Evolutionary conservation across 257 asterid species (phyloP).

Genomic region (Phtheirospermum japonicum): DNA sequence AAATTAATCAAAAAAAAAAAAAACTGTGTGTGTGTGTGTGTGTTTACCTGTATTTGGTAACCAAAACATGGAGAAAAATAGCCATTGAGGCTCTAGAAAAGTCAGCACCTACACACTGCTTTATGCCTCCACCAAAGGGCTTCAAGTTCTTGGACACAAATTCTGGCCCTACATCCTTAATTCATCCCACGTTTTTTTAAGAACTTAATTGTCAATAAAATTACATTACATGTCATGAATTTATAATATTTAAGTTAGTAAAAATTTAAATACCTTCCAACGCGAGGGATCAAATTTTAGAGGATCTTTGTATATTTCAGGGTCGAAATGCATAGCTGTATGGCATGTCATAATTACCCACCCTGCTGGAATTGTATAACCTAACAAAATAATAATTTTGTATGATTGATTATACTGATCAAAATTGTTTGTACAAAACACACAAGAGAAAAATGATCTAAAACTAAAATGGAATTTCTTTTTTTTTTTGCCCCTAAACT

Average conservation of each 20-base stretch:
- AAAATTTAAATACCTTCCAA: constrained; percentile 31
- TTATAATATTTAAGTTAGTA: not conserved
- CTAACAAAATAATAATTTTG: not conserved
- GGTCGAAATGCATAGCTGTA: constrained; percentile 26
- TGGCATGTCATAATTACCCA: constrained; percentile 24
- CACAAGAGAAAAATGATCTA: no score
- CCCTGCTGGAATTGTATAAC: constrained; percentile 31
- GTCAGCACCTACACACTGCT: constrained; percentile 38
- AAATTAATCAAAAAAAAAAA: no score
- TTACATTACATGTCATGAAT: not conserved
- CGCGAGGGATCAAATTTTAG: constrained; percentile 30
- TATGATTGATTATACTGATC: no score
- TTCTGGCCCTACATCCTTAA: constrained; percentile 19
- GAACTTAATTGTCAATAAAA: not conserved
- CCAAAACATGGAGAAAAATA: constrained; percentile 31
- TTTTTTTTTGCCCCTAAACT: no score
- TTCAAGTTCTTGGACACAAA: constrained; percentile 18
- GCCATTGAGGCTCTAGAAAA: constrained; percentile 19
- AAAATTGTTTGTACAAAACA: no score
- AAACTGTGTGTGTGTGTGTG: no score
- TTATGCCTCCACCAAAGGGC: constrained; percentile 30
- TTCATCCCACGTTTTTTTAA: not conserved
- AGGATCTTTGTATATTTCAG: constrained; percentile 19
- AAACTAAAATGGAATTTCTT: no score
- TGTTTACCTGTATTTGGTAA: constrained; percentile 36